Evolutionary conservation across 805 yeast species (phyloP), one percentile per base, ranked within the genome.

Genomic region (Candida palmyrensis): DNA sequence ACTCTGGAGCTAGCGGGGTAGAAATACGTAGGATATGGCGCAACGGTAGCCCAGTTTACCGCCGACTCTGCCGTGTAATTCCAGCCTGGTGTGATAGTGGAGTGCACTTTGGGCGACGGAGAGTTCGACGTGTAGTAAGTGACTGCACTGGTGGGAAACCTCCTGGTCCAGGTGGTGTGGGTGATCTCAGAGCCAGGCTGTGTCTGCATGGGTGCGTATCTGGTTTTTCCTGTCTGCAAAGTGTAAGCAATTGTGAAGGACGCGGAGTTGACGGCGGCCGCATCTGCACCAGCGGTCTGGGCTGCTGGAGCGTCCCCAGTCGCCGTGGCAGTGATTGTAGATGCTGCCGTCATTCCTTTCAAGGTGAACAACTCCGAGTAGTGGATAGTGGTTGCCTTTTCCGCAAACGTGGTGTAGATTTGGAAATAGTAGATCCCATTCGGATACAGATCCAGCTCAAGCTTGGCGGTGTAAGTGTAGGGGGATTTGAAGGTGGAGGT

Each of bases 181-280:
- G 95, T 83, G 17, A 87, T 74, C 7, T 60, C 62, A 1, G 82
- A 49, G 3, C 81, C 84, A 5, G 98, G 97, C 59, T 87, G 96
- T 38, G 68, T 54, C 61, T 89, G 97, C 96, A 88, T 86, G 33
- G 97, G 96, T 1, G 97, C 97, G 56, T 61, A 85, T 47, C 89
- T 73, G 7, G 84, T 75, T 14, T 45, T 57, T 19, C 96, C 96
- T 0, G 92, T 81, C 62, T 90, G 97, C 46, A 47, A 42, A 3
- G 85, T 73, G 60, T 89, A 90, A 2, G 94, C 72, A 5, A 88
- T 62, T 3, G 79, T 52, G 54, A 81, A 82, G 2, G 87, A 79
- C 9, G 53, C 57, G 1, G 67, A 48, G 45, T 59, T 43, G 25
- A 56, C 27, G 9, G 57, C 10, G 5, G 39, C 35, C 6, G 43